Base-by-base conservation (phyloP, 208 protist species). In the Borovskyia barvae region DNA sequence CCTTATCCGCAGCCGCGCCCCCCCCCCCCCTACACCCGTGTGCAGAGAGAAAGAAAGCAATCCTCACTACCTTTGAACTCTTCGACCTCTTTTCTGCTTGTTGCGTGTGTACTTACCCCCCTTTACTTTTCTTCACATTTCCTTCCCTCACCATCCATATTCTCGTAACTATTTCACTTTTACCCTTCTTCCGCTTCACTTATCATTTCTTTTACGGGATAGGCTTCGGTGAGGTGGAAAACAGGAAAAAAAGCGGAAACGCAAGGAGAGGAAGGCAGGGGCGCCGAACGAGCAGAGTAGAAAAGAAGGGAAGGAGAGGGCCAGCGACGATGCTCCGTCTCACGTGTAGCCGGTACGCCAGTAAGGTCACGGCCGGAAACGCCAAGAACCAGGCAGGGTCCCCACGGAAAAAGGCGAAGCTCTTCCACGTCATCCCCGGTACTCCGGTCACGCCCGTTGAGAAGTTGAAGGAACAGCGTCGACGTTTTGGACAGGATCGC, bases 361-460 rank as follows among this genome's bases (percentile, higher is more conserved):
- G 82, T 57, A 93, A 93, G 66, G 80, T 88, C 20, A 90, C 86
- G 39, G 82, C 78, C 4, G 82, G 86, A 52, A 93, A 88, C 55
- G 86, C 86, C 9, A 84, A 72, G 65, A 93, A 93, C 64, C 86
- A 93, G 56, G 75, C 79, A 15, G 86, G 86, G 3, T 65, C 66
- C 1, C 79, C 80, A 11, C 79, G 81, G 2, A 24, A 75, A 24
- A 90, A 85, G 42, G 68, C 72, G 0, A 93, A 90, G 52, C 15
- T 87, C 12, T 93, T 93, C 36, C 76, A 93, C 49, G 82, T 84
- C 28, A 76, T 90, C 36, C 86, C 80, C 0, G 83, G 74, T 45
- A 90, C 86, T 7, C 86, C 86, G 0, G 86, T 93, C 9, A 77
- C 80, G 9, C 80, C 86, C 28, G 57, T 83, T 0, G 86, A 93